A percentile compares a stretch with the other conserved stretches of the same genome.
These are phyloP conservation scores for Grammothele lineata DNA, from an alignment of 768 basidiomycete species.

Conservation along the genomic window DNA sequence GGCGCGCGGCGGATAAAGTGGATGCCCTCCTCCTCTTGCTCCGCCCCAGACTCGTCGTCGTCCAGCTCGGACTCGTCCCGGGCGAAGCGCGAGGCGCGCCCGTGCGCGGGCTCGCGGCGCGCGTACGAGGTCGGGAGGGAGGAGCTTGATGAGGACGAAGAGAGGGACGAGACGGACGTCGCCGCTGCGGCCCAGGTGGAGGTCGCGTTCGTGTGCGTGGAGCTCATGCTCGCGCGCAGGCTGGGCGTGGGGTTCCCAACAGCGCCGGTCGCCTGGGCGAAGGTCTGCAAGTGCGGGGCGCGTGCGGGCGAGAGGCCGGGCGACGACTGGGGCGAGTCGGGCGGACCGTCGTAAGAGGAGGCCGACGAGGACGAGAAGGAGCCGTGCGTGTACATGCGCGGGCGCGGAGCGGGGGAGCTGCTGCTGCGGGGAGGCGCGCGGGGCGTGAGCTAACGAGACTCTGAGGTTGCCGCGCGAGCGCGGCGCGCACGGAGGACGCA, in stretches of 20 bases:
- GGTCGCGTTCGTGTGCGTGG: slow-evolving; percentile 1
- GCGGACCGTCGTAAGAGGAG: not conserved
- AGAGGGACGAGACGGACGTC: not conserved
- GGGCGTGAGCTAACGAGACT: not conserved
- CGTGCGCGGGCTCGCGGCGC: not conserved
- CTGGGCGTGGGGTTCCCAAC: slow-evolving; percentile 1
- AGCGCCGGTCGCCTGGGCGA: not conserved
- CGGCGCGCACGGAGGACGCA: not conserved
- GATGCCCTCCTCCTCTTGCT: not conserved
- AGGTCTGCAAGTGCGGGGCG: not conserved
- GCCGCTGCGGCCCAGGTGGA: too few relatives aligned
- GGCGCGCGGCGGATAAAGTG: not conserved
- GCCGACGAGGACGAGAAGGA: not conserved
- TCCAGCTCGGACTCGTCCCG: not conserved
- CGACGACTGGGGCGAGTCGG: not conserved
- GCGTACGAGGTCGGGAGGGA: not conserved
- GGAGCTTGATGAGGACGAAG: not conserved
- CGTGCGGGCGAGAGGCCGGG: too few relatives aligned
- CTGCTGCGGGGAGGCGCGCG: not conserved
- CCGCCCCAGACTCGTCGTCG: not conserved
- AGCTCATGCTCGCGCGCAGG: slow-evolving; percentile 4
- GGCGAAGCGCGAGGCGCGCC: not conserved
- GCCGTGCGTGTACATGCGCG: too few relatives aligned
- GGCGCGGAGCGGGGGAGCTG: too few relatives aligned
- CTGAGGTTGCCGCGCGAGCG: too few relatives aligned